A percentile compares a stretch with the other conserved stretches of the same genome.
phyloP scores from a whole-genome alignment of 345 rosid species.

The Conringia planisiliqua region DNA sequence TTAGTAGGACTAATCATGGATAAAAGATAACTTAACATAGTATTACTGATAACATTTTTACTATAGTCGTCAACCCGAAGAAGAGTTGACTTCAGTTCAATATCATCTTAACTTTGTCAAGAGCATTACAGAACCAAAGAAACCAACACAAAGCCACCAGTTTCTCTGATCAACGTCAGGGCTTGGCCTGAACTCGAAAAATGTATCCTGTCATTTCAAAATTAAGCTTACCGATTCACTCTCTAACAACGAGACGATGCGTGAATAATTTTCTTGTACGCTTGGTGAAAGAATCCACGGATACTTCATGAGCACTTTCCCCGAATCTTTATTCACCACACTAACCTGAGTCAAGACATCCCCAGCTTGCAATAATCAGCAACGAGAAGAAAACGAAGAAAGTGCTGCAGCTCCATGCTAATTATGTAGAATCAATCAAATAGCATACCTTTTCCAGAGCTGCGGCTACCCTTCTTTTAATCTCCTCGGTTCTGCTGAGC shows the following conservation, averaged over 20 bases:
- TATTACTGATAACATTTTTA: neutral
- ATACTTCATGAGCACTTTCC: constrained; percentile 64
- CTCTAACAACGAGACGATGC: constrained; percentile 45
- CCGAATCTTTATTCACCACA: constrained; percentile 43
- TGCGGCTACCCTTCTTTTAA: constrained; percentile 38
- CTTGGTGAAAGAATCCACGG: constrained; percentile 80
- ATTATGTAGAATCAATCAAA: neutral
- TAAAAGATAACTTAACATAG: neutral
- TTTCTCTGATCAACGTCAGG: neutral
- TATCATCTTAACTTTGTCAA: neutral
- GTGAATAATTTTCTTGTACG: constrained; percentile 56
- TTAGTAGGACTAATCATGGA: constrained; percentile 3
- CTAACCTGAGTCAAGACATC: constrained; percentile 42
- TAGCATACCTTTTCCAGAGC: constrained; percentile 57
- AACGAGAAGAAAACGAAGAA: constrained; percentile 1
- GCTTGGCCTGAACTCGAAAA: neutral
- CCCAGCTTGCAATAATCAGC: constrained; percentile 21
- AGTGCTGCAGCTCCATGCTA: neutral
- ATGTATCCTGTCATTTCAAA: neutral
- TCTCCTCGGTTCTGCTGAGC: constrained; percentile 37
- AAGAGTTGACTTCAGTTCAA: neutral
- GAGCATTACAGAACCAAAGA: neutral
- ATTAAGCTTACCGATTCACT: constrained; percentile 57
- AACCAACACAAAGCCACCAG: neutral
- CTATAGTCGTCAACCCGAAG: too few species aligned